Evolutionary conservation across 2,329 filamentous ascomycete species (phyloP).

Genomic region (Ophiosphaerella korrae): DNA sequence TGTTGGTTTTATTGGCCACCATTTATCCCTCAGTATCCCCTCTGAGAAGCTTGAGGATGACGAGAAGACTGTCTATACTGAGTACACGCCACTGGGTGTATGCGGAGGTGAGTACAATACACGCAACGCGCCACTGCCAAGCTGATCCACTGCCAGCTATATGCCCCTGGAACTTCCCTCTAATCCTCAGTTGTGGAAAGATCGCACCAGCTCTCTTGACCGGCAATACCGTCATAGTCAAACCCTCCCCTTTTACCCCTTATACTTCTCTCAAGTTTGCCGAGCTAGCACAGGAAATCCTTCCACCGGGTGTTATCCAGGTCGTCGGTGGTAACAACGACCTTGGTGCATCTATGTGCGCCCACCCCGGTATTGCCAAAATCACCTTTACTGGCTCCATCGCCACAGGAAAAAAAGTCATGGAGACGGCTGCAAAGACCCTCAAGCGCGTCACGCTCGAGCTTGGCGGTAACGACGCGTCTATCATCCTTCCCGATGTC

Average conservation of each 20-base stretch:
- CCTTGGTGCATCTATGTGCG: conserved; percentile 64
- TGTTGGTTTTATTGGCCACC: conserved; percentile 46
- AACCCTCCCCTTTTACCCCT: conserved; percentile 63
- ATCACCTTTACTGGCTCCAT: conserved; percentile 68
- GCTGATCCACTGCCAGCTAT: conserved; percentile 26
- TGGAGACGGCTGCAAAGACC: conserved; percentile 61
- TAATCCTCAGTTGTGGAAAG: conserved; percentile 60
- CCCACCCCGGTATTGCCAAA: conserved; percentile 65
- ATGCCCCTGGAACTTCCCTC: conserved; percentile 57
- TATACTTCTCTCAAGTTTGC: conserved; percentile 65
- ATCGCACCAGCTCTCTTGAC: conserved; percentile 62
- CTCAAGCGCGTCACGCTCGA: conserved; percentile 67
- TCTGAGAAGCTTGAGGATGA: conserved; percentile 51
- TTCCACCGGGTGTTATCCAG: conserved; percentile 68
- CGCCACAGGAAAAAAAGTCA: conserved; percentile 65
- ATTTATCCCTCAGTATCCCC: conserved; percentile 40
- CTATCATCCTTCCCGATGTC: conserved; percentile 64
- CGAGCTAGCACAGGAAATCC: conserved; percentile 62
- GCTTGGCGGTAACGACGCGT: conserved; percentile 66
- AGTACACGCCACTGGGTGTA: conserved; percentile 56
- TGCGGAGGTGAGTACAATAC: conserved; percentile 35
- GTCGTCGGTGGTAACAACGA: conserved; percentile 64
- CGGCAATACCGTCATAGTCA: conserved; percentile 62
- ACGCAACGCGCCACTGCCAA: background rate
- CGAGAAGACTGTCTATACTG: conserved; percentile 54